Evolutionary conservation across 176 grass and related monocot genomes (phyloP).

Genomic region (Cocos nucifera): DNA sequence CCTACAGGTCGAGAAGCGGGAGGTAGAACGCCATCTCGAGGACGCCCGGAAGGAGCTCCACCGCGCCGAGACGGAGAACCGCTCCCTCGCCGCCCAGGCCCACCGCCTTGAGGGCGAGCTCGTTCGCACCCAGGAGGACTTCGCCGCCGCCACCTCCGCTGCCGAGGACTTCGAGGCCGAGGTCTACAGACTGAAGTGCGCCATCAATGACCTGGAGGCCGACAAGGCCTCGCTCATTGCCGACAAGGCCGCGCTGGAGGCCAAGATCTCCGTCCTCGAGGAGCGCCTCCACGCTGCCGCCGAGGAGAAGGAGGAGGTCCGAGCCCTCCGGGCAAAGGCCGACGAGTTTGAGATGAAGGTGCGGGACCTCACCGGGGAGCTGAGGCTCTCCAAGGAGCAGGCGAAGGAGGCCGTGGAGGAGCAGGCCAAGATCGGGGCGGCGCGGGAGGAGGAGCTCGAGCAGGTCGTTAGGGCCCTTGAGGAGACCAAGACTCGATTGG

Average conservation of each 20-base stretch:
- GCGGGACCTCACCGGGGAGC: no score
- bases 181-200: slow-evolving; percentile 29
- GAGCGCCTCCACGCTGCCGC: slow-evolving; percentile 18
- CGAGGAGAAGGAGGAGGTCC: slow-evolving; percentile 13
- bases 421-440: no score
- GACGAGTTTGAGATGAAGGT: no score
- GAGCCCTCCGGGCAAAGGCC: no score
- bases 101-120: slow-evolving; percentile 31
- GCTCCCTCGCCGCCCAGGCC: slow-evolving; percentile 11
- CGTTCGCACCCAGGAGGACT: slow-evolving; percentile 22
- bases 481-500: no score
- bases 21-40: slow-evolving; percentile 37
- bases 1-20: slow-evolving; percentile 31
- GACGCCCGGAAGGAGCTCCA: neutral
- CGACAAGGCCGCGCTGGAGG: slow-evolving; percentile 19
- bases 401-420: no score
- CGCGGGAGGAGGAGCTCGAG: no score
- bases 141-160: slow-evolving; percentile 17
- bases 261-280: slow-evolving; percentile 29
- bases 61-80: slow-evolving; percentile 9
- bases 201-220: slow-evolving; percentile 12
- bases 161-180: slow-evolving; percentile 14
- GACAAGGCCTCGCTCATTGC: slow-evolving; percentile 3
- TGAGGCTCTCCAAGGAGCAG: no score
- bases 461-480: no score